Evolutionary conservation across 1,284 basidiomycete species (phyloP), one percentile per base, ranked within the genome.

Genomic region (Pseudozyma sp.): DNA sequence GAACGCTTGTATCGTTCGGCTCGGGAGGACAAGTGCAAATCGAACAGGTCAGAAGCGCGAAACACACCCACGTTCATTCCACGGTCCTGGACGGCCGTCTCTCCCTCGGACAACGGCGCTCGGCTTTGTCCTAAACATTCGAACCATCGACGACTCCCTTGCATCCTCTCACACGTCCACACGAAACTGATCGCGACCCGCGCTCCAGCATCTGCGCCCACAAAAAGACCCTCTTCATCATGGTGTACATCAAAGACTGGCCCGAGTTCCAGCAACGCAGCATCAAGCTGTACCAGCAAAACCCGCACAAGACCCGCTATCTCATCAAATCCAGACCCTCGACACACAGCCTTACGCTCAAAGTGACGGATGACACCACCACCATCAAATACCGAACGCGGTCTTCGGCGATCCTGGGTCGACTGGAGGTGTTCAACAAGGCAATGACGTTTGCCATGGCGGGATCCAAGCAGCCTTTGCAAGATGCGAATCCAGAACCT

Each of bases 361-460:
- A 80, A 54, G 78, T 80, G 29, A 80, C 78, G n/a, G 66, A 80
- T 54, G 77, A 80, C 42, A 54, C 54, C 29, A 80, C 66, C 35
- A 74, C 70, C 19, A 87, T 97, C 81, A 96, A 94, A 85, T 97
- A 94, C 88, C 93, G 94, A 85, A 95, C 94, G 1, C 90, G 91
- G 78, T 95, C 93, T 1, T 92, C 92, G 47, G 91, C 95, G 82
- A 94, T 94, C 86, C 89, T 97, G 73, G 95, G 96, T 87, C 91
- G 94, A 74, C 96, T 97, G 86, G 94, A 97, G 85, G 88, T 91
- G 5, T 88, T 97, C 75, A 97, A 94, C 84, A 88, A 92, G 54
- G 88, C 90, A 7, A 86, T 94, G 57, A 92, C 92, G 87, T 88
- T 90, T 77, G 91, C 91, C 85, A 94, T 94, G 90, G 71, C 75